Conservation (phyloP, 305 asterid genomes). For the Solanum aculeatissimum region DNA sequence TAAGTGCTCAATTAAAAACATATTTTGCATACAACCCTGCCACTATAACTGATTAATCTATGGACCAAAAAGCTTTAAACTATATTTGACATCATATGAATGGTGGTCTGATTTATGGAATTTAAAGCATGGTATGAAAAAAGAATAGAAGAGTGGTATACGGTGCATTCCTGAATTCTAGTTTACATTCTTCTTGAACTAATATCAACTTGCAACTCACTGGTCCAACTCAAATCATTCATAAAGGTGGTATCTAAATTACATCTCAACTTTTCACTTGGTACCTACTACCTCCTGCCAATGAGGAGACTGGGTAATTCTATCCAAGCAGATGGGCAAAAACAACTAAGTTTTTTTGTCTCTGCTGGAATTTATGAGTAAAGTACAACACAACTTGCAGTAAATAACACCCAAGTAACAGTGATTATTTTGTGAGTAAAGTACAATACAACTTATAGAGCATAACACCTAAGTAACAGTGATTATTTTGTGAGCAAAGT, state of each 20-base stretch:
- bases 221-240: neutral
- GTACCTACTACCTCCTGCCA: neutral
- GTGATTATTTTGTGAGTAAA: neutral
- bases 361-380: neutral
- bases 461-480: neutral
- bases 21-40: neutral
- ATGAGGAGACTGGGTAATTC: neutral
- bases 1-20: neutral
- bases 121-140: neutral
- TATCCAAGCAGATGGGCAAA: neutral
- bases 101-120: neutral
- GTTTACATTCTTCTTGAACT: neutral
- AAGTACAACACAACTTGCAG: neutral
- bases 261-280: neutral
- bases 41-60: neutral
- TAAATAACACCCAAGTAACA: neutral
- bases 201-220: neutral
- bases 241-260: neutral
- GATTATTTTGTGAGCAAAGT: neutral
- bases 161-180: neutral
- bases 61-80: neutral
- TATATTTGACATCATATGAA: neutral
- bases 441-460: neutral
- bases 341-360: neutral
- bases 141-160: neutral